These are phyloP conservation scores for Tolypocladium paradoxum DNA, from an alignment of 2,329 filamentous ascomycete species.

Conservation along the genomic window DNA sequence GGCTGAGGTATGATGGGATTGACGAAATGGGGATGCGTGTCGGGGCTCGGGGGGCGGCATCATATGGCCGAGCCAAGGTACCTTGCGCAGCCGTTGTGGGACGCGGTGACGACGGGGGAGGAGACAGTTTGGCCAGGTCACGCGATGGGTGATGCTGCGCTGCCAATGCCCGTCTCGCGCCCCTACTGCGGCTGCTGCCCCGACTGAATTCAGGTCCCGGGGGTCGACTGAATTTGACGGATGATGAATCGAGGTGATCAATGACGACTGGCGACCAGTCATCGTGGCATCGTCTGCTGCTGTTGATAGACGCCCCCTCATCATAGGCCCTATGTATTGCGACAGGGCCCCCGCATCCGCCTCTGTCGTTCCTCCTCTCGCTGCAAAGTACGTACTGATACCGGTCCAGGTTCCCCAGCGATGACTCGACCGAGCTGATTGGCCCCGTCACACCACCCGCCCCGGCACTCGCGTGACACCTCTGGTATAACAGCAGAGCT, in stretches of 20 bases:
- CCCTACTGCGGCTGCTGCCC: neutral
- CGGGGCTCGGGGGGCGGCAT: neutral
- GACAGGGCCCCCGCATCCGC: neutral
- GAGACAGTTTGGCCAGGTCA: neutral
- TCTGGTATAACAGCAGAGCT: conserved; percentile 11
- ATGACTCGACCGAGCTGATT: conserved; percentile 4
- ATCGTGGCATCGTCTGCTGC: neutral
- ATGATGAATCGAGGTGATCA: neutral
- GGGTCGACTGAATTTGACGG: no score
- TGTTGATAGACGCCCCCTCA: neutral
- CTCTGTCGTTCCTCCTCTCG: neutral
- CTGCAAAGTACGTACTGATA: no score
- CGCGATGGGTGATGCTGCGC: neutral
- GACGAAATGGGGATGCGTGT: neutral
- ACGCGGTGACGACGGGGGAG: neutral
- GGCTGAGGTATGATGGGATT: neutral
- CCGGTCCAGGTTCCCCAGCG: neutral
- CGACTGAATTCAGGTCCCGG: neutral
- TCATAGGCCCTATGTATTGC: neutral
- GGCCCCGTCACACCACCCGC: conserved; percentile 3
- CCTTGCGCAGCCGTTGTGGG: neutral
- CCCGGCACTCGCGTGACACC: conserved; percentile 12
- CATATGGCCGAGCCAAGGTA: neutral
- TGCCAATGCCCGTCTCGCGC: neutral
- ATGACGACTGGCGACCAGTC: neutral